Percentiles rank a stretch among this genome's conserved stretches.
These are phyloP conservation scores for Chlamydomonas sp. DNA, from an alignment of 139 green algal genomes.

Conservation along the genomic window DNA sequence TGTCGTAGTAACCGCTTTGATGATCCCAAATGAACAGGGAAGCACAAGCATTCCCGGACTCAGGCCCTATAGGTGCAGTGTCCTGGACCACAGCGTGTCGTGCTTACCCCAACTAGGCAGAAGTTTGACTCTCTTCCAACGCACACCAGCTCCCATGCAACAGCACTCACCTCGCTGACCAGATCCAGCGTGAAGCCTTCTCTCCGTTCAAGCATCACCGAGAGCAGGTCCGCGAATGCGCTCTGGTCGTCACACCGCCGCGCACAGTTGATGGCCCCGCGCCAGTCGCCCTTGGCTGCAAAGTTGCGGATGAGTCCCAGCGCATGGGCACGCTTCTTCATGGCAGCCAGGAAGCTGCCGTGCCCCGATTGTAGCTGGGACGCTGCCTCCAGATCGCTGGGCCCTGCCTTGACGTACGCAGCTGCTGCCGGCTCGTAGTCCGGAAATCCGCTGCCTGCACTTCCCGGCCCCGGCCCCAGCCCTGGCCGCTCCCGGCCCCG, in stretches of 20 bases:
- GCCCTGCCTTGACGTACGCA: too few species aligned
- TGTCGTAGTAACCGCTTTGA: too few species aligned
- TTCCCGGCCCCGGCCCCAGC: too few species aligned
- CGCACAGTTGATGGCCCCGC: constrained; percentile 20
- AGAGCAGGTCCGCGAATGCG: constrained; percentile 37
- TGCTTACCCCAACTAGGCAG: neutral
- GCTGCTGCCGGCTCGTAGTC: too few species aligned
- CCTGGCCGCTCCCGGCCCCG: too few species aligned
- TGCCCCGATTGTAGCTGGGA: neutral
- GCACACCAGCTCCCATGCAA: constrained; percentile 7
- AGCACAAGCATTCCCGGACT: too few species aligned
- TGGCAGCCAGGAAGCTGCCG: neutral
- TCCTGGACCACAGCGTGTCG: too few species aligned
- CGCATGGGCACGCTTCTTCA: constrained; percentile 26
- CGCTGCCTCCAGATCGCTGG: neutral
- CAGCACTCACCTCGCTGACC: constrained; percentile 37
- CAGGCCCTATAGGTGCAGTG: too few species aligned
- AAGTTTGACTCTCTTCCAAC: constrained; percentile 30
- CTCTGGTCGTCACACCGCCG: constrained; percentile 7
- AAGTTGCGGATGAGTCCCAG: constrained; percentile 16
- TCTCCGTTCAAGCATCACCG: constrained; percentile 20
- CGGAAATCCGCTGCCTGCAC: too few species aligned
- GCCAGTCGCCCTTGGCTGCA: constrained; percentile 26
- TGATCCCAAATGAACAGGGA: too few species aligned
- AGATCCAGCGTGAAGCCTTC: constrained; percentile 45